Evolutionary conservation across 2,329 filamentous ascomycete species (phyloP), one percentile per base, ranked within the genome.

Genomic region (Paraconiothyrium brasiliense): DNA sequence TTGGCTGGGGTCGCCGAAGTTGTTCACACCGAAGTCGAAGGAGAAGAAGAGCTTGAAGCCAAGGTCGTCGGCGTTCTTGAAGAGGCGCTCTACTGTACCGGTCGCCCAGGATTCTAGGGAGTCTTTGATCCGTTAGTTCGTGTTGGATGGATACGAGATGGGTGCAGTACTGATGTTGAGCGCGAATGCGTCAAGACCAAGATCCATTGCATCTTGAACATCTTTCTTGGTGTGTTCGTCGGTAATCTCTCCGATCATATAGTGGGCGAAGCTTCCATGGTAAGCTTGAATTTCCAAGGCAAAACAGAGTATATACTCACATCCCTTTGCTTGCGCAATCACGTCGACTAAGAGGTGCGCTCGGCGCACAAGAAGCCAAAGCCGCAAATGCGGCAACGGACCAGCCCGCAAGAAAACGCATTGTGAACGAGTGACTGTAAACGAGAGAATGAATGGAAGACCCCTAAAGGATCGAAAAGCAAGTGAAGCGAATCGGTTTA

Each of bases 41-140:
- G 73, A 77, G 62, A 79, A 79, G 67, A 79, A 79, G 34, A 79
- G 71, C 10, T 69, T 68, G 62, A 79, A 79, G 47, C 66, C 70
- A n/a, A 70, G 64, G 1, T 67, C 62, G 2, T 70, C 67, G 20
- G 74, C 70, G 27, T 74, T 70, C 7, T 71, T 64, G 63, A 80
- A 79, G 20, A 79, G 66, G 27, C 57, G 62, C 3, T 67, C 59
- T 4, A 78, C 67, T 9, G 76, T 72, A 27, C 64, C 58, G 4
- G 66, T 71, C 0, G 74, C 70, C 72, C 75, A 79, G 27, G 35
- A 47, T 1, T 41, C 57, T 10, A 72, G 68, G 11, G 62, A 60
- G 24, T 66, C 64, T 69, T 13, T 14, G 3, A 2, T 20, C 3
- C 41, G 30, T 65, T 39, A 64, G 62, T 14, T 37, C 35, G 10